Percentiles rank a stretch among this genome's conserved stretches.
phyloP scores from a whole-genome alignment of 116 monocot species.

The Iris pallida region DNA sequence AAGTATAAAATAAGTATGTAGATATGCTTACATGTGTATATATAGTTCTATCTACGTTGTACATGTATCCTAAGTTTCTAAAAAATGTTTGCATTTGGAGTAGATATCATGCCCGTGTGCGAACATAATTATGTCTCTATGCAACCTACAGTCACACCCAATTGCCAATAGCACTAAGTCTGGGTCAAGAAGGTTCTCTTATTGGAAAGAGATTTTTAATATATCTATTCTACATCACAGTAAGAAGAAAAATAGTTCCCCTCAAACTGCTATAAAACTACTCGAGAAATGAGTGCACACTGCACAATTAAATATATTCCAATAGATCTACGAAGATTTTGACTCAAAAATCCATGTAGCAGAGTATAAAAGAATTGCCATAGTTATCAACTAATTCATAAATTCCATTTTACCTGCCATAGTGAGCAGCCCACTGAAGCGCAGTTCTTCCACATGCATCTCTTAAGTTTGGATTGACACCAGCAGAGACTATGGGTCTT shows the following conservation, averaged over 20 bases:
- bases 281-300: background rate
- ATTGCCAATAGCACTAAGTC: too few relatives aligned
- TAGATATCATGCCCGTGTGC: too few relatives aligned
- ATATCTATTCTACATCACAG: background rate
- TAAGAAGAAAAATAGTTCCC: background rate
- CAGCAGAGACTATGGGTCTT: slow-evolving; percentile 43
- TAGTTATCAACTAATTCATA: background rate
- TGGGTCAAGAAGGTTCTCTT: too few relatives aligned
- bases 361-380: background rate
- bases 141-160: too few relatives aligned
- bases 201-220: background rate
- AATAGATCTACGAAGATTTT: background rate
- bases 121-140: too few relatives aligned
- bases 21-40: too few relatives aligned
- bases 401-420: slow-evolving; percentile 47
- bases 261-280: background rate
- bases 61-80: too few relatives aligned
- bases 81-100: too few relatives aligned
- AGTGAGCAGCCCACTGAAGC: slow-evolving; percentile 78
- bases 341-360: background rate
- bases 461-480: slow-evolving; percentile 62
- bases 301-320: background rate
- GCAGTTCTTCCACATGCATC: slow-evolving; percentile 65
- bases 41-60: too few relatives aligned
- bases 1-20: too few relatives aligned